Evolutionary conservation across 345 rosid genomes (phyloP).

Genomic region (Viola odorata): DNA sequence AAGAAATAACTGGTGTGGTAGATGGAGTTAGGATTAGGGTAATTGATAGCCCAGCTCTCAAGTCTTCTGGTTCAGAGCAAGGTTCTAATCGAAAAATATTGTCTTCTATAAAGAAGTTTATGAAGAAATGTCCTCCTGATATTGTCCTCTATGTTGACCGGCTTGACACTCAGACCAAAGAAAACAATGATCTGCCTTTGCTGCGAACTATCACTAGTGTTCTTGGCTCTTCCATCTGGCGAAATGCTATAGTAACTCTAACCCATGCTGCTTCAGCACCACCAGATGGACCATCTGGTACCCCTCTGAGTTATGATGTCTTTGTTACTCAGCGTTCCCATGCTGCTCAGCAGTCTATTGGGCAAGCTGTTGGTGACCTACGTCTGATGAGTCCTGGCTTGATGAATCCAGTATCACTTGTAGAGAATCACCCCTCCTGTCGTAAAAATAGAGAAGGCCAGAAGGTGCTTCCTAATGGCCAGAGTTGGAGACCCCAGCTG

Average conservation of each 20-base stretch:
- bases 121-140: slow-evolving; percentile 72
- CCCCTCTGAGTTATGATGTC: slow-evolving; percentile 79
- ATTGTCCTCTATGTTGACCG: slow-evolving; percentile 85
- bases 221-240: slow-evolving; percentile 85
- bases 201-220: slow-evolving; percentile 55
- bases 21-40: slow-evolving; percentile 64
- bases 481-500: slow-evolving; percentile 83
- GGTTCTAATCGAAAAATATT: slow-evolving; percentile 55
- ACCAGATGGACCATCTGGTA: slow-evolving; percentile 91
- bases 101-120: slow-evolving; percentile 57
- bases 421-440: slow-evolving; percentile 85
- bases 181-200: slow-evolving; percentile 77
- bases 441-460: slow-evolving; percentile 79
- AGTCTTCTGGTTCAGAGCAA: slow-evolving; percentile 76
- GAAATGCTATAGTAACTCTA: slow-evolving; percentile 74
- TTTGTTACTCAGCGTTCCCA: slow-evolving; percentile 91
- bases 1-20: slow-evolving; percentile 58
- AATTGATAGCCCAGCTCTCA: slow-evolving; percentile 80
- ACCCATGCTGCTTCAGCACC: slow-evolving; percentile 98
- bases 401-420: slow-evolving; percentile 89
- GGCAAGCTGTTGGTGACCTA: slow-evolving; percentile 86
- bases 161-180: slow-evolving; percentile 74
- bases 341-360: slow-evolving; percentile 87
- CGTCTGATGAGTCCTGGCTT: slow-evolving; percentile 85
- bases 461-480: slow-evolving; percentile 90